Percentiles rank a stretch among this genome's conserved stretches.
phyloP scores from a whole-genome alignment of 2,329 filamentous ascomycete species.

The Ambrosiella beaveri region DNA sequence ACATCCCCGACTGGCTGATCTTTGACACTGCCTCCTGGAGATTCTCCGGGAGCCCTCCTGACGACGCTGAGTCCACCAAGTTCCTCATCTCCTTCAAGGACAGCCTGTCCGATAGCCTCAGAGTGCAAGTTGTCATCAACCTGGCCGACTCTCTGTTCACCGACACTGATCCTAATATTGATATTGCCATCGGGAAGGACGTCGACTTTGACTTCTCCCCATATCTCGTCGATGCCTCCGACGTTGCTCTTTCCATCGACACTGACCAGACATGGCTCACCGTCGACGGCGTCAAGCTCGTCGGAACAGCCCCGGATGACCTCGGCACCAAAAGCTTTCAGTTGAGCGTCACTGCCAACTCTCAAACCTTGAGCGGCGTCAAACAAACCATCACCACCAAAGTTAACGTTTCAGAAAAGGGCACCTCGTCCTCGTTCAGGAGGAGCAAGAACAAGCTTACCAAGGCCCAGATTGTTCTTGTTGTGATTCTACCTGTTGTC shows the following conservation, averaged over 20 bases:
- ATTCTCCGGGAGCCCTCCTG: constrained; percentile 47
- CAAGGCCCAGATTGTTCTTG: constrained; percentile 23
- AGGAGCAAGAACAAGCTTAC: constrained; percentile 13
- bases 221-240: constrained; percentile 25
- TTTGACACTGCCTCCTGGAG: constrained; percentile 45
- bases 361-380: constrained; percentile 11
- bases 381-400: constrained; percentile 16
- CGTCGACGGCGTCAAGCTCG: constrained; percentile 23
- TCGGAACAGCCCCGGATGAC: constrained; percentile 23
- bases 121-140: constrained; percentile 30
- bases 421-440: constrained; percentile 15
- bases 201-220: constrained; percentile 27
- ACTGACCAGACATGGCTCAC: constrained; percentile 28
- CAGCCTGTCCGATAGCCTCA: constrained; percentile 39
- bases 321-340: background rate
- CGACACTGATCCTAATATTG: constrained; percentile 22
- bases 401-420: constrained; percentile 20
- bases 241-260: constrained; percentile 23
- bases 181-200: constrained; percentile 24
- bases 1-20: constrained; percentile 50
- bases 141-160: constrained; percentile 24
- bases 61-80: constrained; percentile 39
- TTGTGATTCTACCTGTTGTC: constrained; percentile 28
- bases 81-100: constrained; percentile 46
- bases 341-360: constrained; percentile 10